Conservation (phyloP, 2,329 filamentous ascomycete species). For the Periconia sp. region DNA sequence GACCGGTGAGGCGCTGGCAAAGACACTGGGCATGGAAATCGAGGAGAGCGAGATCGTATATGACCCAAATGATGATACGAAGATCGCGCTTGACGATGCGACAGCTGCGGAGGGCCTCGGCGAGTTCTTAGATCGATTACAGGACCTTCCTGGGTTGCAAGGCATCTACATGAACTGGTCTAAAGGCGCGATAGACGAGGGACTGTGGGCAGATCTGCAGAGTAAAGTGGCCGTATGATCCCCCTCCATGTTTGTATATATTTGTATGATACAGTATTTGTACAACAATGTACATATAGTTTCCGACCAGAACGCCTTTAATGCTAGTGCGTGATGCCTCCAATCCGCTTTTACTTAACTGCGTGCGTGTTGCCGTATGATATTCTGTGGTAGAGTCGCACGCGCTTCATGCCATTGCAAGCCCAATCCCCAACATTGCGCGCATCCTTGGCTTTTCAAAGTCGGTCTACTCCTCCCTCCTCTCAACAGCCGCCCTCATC, state of each 20-base stretch:
- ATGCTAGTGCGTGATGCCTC: conserved; percentile 14
- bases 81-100: conserved; percentile 66
- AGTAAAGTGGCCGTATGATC: conserved; percentile 43
- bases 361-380: too few relatives aligned
- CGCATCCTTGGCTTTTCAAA: too few relatives aligned
- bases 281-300: conserved; percentile 26
- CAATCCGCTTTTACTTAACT: too few relatives aligned
- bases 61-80: conserved; percentile 81
- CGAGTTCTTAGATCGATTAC: conserved; percentile 64
- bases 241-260: conserved; percentile 18
- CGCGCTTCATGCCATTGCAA: too few relatives aligned
- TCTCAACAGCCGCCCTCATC: conserved; percentile 21
- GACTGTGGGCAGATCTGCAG: conserved; percentile 46
- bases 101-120: conserved; percentile 63
- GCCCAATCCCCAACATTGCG: too few relatives aligned
- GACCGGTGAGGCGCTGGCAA: conserved; percentile 68
- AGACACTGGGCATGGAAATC: conserved; percentile 69
- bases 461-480: conserved; percentile 20
- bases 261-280: conserved; percentile 34
- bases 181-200: conserved; percentile 48
- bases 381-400: too few relatives aligned
- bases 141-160: conserved; percentile 78
- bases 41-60: conserved; percentile 82
- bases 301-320: conserved; percentile 22
- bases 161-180: conserved; percentile 76